Evolutionary conservation across 2,329 filamentous ascomycete genomes (phyloP).

Genomic region (Scortechinia acanthostroma): DNA sequence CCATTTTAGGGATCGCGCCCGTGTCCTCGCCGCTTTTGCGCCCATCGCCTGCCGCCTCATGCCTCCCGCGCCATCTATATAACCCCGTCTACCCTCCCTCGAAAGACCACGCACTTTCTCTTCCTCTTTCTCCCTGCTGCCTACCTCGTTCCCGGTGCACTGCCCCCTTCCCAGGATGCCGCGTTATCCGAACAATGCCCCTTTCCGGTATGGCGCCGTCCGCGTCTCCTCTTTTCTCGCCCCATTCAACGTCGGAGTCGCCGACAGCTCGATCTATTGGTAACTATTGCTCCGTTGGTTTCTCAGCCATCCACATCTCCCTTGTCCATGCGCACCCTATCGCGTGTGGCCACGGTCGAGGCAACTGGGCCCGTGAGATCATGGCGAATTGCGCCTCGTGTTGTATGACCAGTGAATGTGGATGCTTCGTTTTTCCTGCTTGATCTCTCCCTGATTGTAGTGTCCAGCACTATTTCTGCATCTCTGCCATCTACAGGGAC

Average conservation of each 20-base stretch:
- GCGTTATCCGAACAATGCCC: not conserved
- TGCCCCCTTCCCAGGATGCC: not conserved
- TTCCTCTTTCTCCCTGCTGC: not conserved
- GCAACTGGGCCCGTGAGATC: too few relatives aligned
- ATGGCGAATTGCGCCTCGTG: too few relatives aligned
- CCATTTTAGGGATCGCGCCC: not conserved
- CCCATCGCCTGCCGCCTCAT: conserved; percentile 1
- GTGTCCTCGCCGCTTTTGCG: not conserved
- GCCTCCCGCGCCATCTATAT: not conserved
- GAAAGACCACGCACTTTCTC: conserved; percentile 1
- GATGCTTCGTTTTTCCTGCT: not conserved
- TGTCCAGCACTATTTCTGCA: too few relatives aligned
- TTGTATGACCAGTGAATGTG: not conserved
- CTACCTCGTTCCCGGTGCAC: not conserved
- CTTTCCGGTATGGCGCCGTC: not conserved
- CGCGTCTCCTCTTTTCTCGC: too few relatives aligned
- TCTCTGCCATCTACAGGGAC: too few relatives aligned
- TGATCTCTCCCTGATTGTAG: not conserved
- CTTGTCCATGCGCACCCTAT: too few relatives aligned
- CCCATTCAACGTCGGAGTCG: too few relatives aligned
- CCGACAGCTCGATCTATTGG: not conserved
- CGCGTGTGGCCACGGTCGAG: too few relatives aligned
- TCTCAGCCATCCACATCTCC: not conserved
- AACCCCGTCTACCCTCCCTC: not conserved
- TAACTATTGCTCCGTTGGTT: not conserved